These are phyloP conservation scores for Penicillium sp. DNA, from an alignment of 2,329 filamentous ascomycete species.

Conservation along the genomic window DNA sequence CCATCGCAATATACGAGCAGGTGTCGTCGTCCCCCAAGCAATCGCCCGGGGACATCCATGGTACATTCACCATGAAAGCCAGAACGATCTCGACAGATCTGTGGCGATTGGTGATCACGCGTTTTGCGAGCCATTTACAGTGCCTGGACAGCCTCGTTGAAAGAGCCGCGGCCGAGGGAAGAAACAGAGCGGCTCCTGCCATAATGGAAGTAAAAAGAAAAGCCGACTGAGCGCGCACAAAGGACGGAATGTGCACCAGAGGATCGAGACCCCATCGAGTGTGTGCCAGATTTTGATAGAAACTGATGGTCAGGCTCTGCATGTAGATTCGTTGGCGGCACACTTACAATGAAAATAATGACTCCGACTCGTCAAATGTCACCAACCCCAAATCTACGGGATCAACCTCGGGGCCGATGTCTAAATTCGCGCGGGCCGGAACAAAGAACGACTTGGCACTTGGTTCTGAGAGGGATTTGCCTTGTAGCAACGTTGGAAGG, in stretches of 20 bases:
- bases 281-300: conserved; percentile 69
- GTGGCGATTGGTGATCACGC: conserved; percentile 62
- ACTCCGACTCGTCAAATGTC: conserved; percentile 64
- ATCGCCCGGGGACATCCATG: conserved; percentile 65
- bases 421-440: conserved; percentile 63
- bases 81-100: conserved; percentile 74
- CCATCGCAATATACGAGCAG: conserved; percentile 70
- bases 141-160: conserved; percentile 68
- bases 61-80: conserved; percentile 74
- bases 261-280: conserved; percentile 75
- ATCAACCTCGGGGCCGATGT: conserved; percentile 66
- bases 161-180: conserved; percentile 64
- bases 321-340: neutral
- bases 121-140: conserved; percentile 62
- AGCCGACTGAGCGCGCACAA: conserved; percentile 67
- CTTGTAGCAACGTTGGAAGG: conserved; percentile 39
- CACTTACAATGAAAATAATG: conserved; percentile 65
- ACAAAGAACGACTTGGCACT: conserved; percentile 66
- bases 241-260: conserved; percentile 64
- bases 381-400: conserved; percentile 71
- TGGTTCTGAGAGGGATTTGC: conserved; percentile 5
- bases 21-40: conserved; percentile 65
- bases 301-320: conserved; percentile 48
- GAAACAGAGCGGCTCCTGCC: conserved; percentile 68
- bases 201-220: conserved; percentile 73